Evolutionary conservation across 139 green algal genomes (phyloP), one percentile per base, ranked within the genome.

Genomic region (Microglena sp.): DNA sequence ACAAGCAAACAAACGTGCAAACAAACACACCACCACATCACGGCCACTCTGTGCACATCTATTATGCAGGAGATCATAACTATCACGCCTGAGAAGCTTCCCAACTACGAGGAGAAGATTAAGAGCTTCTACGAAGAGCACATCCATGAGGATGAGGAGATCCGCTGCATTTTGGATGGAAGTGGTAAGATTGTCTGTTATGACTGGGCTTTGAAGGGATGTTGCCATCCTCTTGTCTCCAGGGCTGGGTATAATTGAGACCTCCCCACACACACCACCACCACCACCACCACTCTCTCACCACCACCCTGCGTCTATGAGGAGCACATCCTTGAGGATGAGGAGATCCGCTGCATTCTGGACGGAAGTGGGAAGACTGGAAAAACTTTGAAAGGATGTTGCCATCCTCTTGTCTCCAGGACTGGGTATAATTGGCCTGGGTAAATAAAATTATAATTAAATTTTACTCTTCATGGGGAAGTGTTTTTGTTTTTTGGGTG

Each of bases 121-220:
- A 97, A 96, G 72, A 81, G 44, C 2, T 97, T 97, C 63, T 97
- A 87, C 64, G 73, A 95, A 76, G 92, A 97, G 80, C 92, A 97
- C 75, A 84, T 97, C 33, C 92, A 97, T 67, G 77, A 72, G 5
- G 92, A 97, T 64, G 92, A 97, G 68, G 92, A 97, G 76, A 97
- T 97, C 58, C 79, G 91, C 1, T 97, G 68, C 64, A 69, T 83
- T 1, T 45, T 83, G 36, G 69, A 79, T 24, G 75, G 71, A 43
- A 50, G 33, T 59, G 71, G 73, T 79, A 29, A 33, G 62, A n/a
- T 59, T 31, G 11, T 31, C 18, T 50, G 11, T 50, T 15, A 18
- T 50, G 18, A n/a, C 43, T 53, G 18, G 18, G 18, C 18, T 53
- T 53, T 18, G 18, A 24, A 18, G 18, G 18, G 18, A 24, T 24